Evolutionary conservation across 768 basidiomycete species (phyloP).

Genomic region (Phaeolepiota aurea): DNA sequence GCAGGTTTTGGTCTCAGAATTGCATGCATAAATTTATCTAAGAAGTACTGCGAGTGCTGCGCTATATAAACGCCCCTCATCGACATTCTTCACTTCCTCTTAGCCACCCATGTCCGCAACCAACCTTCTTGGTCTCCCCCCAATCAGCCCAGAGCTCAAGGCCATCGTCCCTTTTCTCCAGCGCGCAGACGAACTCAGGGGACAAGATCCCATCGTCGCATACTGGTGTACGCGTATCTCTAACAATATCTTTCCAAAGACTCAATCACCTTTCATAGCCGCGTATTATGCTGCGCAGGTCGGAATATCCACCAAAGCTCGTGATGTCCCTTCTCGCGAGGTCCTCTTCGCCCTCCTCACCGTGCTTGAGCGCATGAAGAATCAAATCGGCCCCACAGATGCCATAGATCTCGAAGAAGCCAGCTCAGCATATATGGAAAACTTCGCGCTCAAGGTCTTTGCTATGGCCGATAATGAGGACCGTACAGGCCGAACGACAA

Average conservation of each 20-base stretch:
- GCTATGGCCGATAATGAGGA: constrained; percentile 87
- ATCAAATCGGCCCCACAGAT: constrained; percentile 63
- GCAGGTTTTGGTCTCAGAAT: neutral
- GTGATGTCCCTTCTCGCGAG: constrained; percentile 52
- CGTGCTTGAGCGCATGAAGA: constrained; percentile 75
- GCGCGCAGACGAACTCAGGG: constrained; percentile 80
- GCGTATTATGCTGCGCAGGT: constrained; percentile 89
- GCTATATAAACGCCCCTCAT: neutral
- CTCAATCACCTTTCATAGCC: constrained; percentile 35
- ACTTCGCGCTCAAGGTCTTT: constrained; percentile 92
- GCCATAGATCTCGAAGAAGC: constrained; percentile 77
- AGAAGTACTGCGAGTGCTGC: too few relatives aligned
- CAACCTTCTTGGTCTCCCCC: constrained; percentile 46
- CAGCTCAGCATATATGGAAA: constrained; percentile 86
- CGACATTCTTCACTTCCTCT: neutral
- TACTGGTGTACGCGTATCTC: constrained; percentile 80
- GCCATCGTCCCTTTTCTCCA: constrained; percentile 74
- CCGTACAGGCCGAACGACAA: constrained; percentile 63
- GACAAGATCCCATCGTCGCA: constrained; percentile 77
- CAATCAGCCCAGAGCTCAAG: constrained; percentile 53
- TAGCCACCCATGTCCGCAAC: constrained; percentile 18
- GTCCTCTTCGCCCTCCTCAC: constrained; percentile 71
- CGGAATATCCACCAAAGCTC: constrained; percentile 69
- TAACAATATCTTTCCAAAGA: neutral
- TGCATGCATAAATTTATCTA: neutral